Evolutionary conservation across 495 filamentous ascomycete genomes (phyloP), one percentile per base, ranked within the genome.

Genomic region (Aspergillus campestris): DNA sequence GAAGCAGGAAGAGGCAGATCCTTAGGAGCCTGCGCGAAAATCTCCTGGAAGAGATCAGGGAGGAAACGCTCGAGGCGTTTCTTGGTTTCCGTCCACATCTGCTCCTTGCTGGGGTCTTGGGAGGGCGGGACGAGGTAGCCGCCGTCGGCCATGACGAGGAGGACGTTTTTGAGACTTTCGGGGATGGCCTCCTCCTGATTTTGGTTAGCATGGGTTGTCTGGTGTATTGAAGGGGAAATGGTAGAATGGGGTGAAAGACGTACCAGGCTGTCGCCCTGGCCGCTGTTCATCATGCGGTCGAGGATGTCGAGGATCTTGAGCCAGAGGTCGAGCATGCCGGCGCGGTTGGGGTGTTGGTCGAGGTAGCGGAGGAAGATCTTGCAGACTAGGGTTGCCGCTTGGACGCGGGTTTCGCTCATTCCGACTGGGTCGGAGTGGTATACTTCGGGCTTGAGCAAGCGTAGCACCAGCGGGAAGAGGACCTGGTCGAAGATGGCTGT

Each of bases 291-390:
- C 55, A 98, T 74, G 27, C 92, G 77, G 55, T 97, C 92, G 74
- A 97, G 90, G 42, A 97, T 87, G 61, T 92, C 87, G 55, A 98
- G 73, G 40, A 97, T 95, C 62, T 81, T 81, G 12, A 92, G 62
- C 92, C 92, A 98, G 6, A 97, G 73, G 61, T 90, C 86, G 34
- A 96, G 69, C 85, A 97, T 87, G n/a, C 85, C 89, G 13, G 89
- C 84, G 75, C 84, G 86, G 48, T 89, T 84, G 7, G 82, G 81
- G 43, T 95, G 72, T 45, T 87, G 74, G 2, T 89, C 87, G 8
- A 96, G 76, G 62, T 95, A 95, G 58, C 95, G 94, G 56, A 97
- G 57, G 68, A 96, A 99, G 9, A 95, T 88, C 62, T 91, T 95
- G 73, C 86, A 95, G 27, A 96, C 78, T 35, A 97, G 71, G 18